Base-by-base conservation (phyloP, 371 early-diverging fungal species). In the Paraphysoderma sedebokerense region DNA sequence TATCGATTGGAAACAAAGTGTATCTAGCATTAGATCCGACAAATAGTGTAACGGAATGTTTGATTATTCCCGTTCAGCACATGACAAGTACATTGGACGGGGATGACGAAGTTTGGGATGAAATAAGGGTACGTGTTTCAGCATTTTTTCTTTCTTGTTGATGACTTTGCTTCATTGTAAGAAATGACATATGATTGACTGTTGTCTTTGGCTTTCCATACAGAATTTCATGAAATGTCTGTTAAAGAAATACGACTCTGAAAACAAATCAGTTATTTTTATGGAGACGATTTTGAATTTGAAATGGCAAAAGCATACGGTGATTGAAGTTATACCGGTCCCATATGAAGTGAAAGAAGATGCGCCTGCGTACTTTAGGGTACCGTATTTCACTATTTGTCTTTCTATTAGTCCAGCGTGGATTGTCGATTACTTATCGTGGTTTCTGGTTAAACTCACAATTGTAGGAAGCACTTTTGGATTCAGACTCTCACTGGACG, bases 181-280 rank as follows among this genome's bases (percentile, higher is more conserved):
- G 6, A 19, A 39, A 39, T 5, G n/a, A 12, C n/a, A 12, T 34
- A n/a, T 34, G 34, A 35, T 23, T 26, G 27, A 15, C 19, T 13
- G 39, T 37, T 52, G 33, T 46, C 5, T 7, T 23, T 8, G 5
- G 26, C 13, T 1, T 38, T 8, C 41, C 33, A 32, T 20, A 7
- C 54, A 81, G 70, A 95, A 92, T 55, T 95, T 92, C 56, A 83
- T 87, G 81, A 95, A 95, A 59, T 86, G 85, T 51, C 59, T 95
- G 44, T 70, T 87, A 48, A 78, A 73, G 48, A 88, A 89, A 87
- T 83, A 84, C 63, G 82, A 73, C 31, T 73, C 55, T 32, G 47
- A 67, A n/a, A 65, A 69, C 32, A 59, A 74, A 50, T 76, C 79
- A 9, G 77, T 81, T 0, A 58, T 92, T 9, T 95, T 95, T 62